A percentile compares a stretch with the other conserved stretches of the same genome.
These are phyloP conservation scores for Eutrema japonicum DNA, from an alignment of 345 rosid species.

Conservation along the genomic window DNA sequence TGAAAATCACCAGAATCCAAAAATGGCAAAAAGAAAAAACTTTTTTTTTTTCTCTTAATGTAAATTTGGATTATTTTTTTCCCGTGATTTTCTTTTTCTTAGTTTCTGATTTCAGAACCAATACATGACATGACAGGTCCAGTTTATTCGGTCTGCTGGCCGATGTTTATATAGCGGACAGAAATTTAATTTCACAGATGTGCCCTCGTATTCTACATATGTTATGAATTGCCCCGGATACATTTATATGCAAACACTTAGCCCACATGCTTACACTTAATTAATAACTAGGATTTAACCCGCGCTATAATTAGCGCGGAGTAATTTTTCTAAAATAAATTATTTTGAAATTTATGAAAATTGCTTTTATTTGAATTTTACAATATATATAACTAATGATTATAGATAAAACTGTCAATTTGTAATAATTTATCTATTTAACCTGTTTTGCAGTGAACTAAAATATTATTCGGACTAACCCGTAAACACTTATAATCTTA, in stretches of 20 bases:
- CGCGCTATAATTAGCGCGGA: too few species aligned
- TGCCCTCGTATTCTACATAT: slow-evolving; percentile 2
- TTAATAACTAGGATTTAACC: too few species aligned
- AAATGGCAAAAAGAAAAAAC: slow-evolving; percentile 42
- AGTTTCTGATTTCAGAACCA: slow-evolving; percentile 34
- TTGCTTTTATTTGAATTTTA: too few species aligned
- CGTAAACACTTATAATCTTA: too few species aligned
- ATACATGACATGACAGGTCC: slow-evolving; percentile 44
- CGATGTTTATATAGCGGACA: slow-evolving; percentile 38
- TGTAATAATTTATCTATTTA: too few species aligned
- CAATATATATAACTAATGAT: too few species aligned
- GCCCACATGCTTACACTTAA: too few species aligned
- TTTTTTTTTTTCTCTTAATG: slow-evolving; percentile 5
- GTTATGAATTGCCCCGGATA: background rate
- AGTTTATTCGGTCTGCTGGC: slow-evolving; percentile 37
- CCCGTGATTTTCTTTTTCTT: background rate
- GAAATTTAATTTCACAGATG: background rate
- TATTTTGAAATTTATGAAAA: too few species aligned
- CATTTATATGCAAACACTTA: background rate
- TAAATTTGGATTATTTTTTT: slow-evolving; percentile 12
- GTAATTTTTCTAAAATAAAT: too few species aligned
- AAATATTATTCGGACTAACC: too few species aligned
- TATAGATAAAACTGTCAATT: too few species aligned
- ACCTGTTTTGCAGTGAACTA: too few species aligned
- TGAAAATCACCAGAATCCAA: slow-evolving; percentile 38